A percentile compares a stretch with the other conserved stretches of the same genome.
phyloP scores from a whole-genome alignment of 2,329 filamentous ascomycete genomes.

The Chrysoporthe deuterocubensis region DNA sequence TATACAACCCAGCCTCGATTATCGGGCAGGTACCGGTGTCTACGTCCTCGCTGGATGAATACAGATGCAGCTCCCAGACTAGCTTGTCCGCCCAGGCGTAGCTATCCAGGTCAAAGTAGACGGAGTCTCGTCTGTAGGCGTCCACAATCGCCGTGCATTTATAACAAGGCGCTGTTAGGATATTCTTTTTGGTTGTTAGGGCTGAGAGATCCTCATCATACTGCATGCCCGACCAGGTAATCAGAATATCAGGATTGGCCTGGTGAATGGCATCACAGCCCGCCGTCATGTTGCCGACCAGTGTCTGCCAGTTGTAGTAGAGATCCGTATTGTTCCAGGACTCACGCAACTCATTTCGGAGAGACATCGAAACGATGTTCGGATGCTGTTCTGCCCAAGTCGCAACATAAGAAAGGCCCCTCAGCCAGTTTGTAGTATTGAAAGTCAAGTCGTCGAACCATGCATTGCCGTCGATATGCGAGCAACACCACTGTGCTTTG shows the following conservation, averaged over 20 bases:
- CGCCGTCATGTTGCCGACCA: conserved; percentile 49
- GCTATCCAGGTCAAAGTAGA: conserved; percentile 49
- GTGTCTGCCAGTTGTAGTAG: conserved; percentile 50
- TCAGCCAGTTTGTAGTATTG: conserved; percentile 55
- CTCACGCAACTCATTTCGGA: conserved; percentile 47
- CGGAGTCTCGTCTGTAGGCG: conserved; percentile 46
- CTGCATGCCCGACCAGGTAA: conserved; percentile 54
- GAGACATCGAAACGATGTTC: conserved; percentile 45
- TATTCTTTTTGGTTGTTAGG: conserved; percentile 45
- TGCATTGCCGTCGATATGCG: conserved; percentile 52
- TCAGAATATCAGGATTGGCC: conserved; percentile 49
- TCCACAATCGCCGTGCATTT: conserved; percentile 47
- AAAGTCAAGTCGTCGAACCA: conserved; percentile 63
- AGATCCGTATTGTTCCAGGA: conserved; percentile 41
- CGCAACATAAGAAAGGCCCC: conserved; percentile 57
- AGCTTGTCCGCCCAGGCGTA: conserved; percentile 53
- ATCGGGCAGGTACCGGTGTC: conserved; percentile 51
- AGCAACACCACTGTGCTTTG: conserved; percentile 51
- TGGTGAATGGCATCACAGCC: conserved; percentile 48
- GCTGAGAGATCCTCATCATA: conserved; percentile 52
- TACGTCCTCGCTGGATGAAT: conserved; percentile 45
- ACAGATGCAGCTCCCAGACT: conserved; percentile 51
- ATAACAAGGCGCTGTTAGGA: conserved; percentile 48
- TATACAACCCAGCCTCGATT: conserved; percentile 53
- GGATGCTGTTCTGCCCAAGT: conserved; percentile 46